Conservation (phyloP, 2,329 filamentous ascomycete genomes). For the Calonectria pseudoturangicola region DNA sequence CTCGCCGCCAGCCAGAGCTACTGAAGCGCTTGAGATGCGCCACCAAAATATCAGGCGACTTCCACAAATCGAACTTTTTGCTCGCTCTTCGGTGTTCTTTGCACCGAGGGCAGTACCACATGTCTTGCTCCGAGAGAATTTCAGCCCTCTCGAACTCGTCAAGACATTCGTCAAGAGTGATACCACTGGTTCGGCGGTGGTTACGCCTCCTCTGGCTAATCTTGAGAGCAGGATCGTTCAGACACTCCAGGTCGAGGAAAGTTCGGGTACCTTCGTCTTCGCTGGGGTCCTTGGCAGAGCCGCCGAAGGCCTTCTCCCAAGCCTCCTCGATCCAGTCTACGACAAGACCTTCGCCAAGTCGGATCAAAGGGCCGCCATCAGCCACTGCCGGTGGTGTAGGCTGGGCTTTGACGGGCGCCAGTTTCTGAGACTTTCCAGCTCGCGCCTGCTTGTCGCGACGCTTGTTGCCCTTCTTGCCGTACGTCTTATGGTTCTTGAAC, state of each 20-base stretch:
- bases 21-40: constrained; percentile 98
- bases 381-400: constrained; percentile 62
- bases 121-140: constrained; percentile 94
- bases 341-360: constrained; percentile 88
- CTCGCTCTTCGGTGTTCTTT: constrained; percentile 94
- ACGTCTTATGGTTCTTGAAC: constrained; percentile 66
- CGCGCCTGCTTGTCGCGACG: constrained; percentile 66
- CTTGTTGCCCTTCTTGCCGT: constrained; percentile 70
- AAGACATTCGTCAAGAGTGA: constrained; percentile 91
- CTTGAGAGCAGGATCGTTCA: constrained; percentile 79
- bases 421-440: constrained; percentile 62
- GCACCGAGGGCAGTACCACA: constrained; percentile 97
- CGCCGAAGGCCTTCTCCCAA: constrained; percentile 82
- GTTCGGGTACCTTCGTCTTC: constrained; percentile 76
- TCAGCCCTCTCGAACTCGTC: constrained; percentile 97
- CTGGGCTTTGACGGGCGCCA: constrained; percentile 57
- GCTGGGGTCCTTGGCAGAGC: constrained; percentile 56
- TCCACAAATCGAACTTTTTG: constrained; percentile 99
- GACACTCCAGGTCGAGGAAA: constrained; percentile 70
- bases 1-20: constrained; percentile 85
- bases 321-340: constrained; percentile 88
- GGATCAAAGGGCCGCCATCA: constrained; percentile 79
- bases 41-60: constrained; percentile 93
- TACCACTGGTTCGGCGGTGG: constrained; percentile 74
- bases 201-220: constrained; percentile 79